A percentile compares a stretch with the other conserved stretches of the same genome.
Evolutionary conservation across 495 filamentous ascomycete species (phyloP).

Genomic region (Cercophora newfieldiana): DNA sequence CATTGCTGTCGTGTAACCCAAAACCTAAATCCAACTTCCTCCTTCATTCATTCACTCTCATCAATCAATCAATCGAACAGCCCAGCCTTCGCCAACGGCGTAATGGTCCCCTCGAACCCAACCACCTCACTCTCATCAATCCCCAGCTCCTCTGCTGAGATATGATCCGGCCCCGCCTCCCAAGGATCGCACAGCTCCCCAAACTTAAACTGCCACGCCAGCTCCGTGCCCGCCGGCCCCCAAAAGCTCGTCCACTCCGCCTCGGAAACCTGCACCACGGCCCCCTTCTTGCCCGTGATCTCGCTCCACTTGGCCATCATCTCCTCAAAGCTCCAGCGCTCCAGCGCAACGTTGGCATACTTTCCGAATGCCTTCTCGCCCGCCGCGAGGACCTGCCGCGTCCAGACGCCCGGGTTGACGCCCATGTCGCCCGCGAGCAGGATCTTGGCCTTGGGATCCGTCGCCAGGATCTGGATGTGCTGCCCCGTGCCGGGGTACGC

Average conservation of each 20-base stretch:
- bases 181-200: slow-evolving; percentile 24
- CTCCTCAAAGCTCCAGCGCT: slow-evolving; percentile 22
- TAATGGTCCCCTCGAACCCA: slow-evolving; percentile 17
- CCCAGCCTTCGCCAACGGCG: slow-evolving; percentile 6
- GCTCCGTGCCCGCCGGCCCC: slow-evolving; percentile 17
- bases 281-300: slow-evolving; percentile 17
- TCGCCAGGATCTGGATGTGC: slow-evolving; percentile 18
- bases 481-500: slow-evolving; percentile 13
- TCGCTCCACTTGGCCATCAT: slow-evolving; percentile 26
- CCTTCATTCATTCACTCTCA: neutral
- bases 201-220: slow-evolving; percentile 24
- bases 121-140: slow-evolving; percentile 20
- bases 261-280: slow-evolving; percentile 16
- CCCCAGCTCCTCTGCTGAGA: slow-evolving; percentile 20
- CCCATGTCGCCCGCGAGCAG: slow-evolving; percentile 20
- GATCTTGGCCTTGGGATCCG: slow-evolving; percentile 18
- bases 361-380: slow-evolving; percentile 10
- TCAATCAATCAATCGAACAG: neutral
- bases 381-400: slow-evolving; percentile 15
- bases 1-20: neutral
- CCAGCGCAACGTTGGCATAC: slow-evolving; percentile 21
- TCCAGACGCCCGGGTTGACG: slow-evolving; percentile 24
- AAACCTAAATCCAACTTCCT: neutral
- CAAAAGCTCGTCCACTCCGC: slow-evolving; percentile 17
- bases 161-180: slow-evolving; percentile 3